Conservation (phyloP, 345 rosid species). For the Kandelia obovata region DNA sequence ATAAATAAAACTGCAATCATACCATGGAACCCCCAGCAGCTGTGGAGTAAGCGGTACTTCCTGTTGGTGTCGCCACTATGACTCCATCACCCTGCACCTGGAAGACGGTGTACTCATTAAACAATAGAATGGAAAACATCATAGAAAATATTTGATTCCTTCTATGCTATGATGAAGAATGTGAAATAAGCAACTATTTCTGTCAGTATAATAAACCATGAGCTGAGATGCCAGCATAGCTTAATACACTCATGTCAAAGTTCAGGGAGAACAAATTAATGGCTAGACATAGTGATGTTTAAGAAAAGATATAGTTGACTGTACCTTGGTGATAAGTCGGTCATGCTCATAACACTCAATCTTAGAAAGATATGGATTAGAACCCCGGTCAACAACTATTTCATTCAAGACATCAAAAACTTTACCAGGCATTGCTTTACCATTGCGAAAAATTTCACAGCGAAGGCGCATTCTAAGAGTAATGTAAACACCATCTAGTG, state of each 20-base stretch:
- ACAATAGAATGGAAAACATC: slow-evolving; percentile 4
- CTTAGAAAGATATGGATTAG: slow-evolving; percentile 98
- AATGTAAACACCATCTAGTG: slow-evolving; percentile 84
- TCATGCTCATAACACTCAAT: slow-evolving; percentile 95
- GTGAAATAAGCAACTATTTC: background rate
- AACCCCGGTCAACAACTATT: slow-evolving; percentile 92
- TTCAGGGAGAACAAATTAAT: background rate
- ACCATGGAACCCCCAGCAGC: slow-evolving; percentile 99
- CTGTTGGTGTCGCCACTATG: slow-evolving; percentile 97
- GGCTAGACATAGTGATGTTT: background rate
- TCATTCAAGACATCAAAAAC: slow-evolving; percentile 90
- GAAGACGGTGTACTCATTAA: slow-evolving; percentile 16
- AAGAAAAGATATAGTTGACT: slow-evolving; percentile 15
- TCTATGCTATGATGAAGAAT: slow-evolving; percentile 2
- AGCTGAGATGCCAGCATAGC: background rate
- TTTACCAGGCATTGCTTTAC: slow-evolving; percentile 91
- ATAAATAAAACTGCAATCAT: background rate
- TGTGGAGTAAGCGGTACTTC: slow-evolving; percentile 97
- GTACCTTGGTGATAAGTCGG: slow-evolving; percentile 93
- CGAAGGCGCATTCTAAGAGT: slow-evolving; percentile 94
- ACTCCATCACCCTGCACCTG: slow-evolving; percentile 99
- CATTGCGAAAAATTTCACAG: slow-evolving; percentile 85
- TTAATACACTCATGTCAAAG: slow-evolving; percentile 10
- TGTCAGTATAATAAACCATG: background rate
- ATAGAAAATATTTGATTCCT: background rate